Evolutionary conservation across 805 yeast species (phyloP).

Genomic region (Candida ovalis): DNA sequence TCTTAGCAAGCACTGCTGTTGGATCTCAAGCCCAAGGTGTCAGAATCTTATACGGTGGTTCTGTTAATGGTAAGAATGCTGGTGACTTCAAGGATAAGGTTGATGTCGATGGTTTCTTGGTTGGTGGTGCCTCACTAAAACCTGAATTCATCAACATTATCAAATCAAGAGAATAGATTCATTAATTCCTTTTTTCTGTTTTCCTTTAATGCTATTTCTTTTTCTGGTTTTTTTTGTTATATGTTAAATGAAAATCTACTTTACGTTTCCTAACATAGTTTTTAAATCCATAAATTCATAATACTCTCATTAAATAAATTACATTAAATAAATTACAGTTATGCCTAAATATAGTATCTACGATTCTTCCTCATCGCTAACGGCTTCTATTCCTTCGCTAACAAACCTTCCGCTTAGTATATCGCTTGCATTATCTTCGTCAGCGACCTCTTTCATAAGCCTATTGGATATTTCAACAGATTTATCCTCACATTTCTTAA

Average conservation of each 20-base stretch:
- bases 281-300: neutral
- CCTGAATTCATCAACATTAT: slow-evolving; percentile 96
- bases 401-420: slow-evolving; percentile 9
- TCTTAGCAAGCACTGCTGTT: slow-evolving; percentile 67
- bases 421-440: slow-evolving; percentile 7
- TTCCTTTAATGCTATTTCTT: neutral
- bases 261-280: neutral
- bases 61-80: slow-evolving; percentile 94
- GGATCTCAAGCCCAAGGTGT: slow-evolving; percentile 75
- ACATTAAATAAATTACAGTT: too few species aligned
- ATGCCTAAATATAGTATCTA: neutral
- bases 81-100: slow-evolving; percentile 83
- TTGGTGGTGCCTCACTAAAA: slow-evolving; percentile 98
- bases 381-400: slow-evolving; percentile 4
- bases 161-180: slow-evolving; percentile 73
- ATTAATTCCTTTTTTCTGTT: neutral
- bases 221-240: neutral
- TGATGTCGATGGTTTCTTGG: slow-evolving; percentile 97
- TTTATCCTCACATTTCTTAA: slow-evolving; percentile 72
- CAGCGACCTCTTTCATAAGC: slow-evolving; percentile 24
- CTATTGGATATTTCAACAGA: slow-evolving; percentile 50
- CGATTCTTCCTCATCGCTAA: slow-evolving; percentile 4
- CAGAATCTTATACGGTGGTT: slow-evolving; percentile 98
- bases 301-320: too few species aligned
- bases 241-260: neutral